Conservation (phyloP, 805 yeast species). For the Candida cerambycidarum region DNA sequence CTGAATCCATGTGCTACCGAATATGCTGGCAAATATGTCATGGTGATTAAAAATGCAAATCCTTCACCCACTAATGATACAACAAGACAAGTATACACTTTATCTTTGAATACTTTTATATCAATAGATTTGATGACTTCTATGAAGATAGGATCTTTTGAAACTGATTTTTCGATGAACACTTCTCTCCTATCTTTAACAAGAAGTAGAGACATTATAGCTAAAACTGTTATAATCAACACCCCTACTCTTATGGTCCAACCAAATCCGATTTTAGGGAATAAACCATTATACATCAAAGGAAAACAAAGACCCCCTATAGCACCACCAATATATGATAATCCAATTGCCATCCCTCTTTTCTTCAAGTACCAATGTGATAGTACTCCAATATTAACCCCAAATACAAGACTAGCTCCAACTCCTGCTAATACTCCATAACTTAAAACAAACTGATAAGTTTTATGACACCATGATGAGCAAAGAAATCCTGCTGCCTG, state of each 20-base stretch:
- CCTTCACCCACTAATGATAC: conserved; percentile 28
- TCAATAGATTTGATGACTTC: conserved; percentile 24
- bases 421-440: conserved; percentile 25
- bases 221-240: conserved; percentile 21
- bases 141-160: conserved; percentile 7
- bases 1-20: conserved; percentile 24
- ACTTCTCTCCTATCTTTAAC: conserved; percentile 22
- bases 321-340: conserved; percentile 32
- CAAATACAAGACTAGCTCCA: conserved; percentile 26
- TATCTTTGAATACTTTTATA: conserved; percentile 24
- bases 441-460: conserved; percentile 26
- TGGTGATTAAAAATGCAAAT: conserved; percentile 26
- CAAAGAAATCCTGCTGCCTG: conserved; percentile 22
- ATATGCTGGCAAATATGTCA: conserved; percentile 25
- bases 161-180: conserved; percentile 8
- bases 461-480: conserved; percentile 19
- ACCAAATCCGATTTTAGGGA: conserved; percentile 29
- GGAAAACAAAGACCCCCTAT: conserved; percentile 31
- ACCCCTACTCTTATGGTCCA: conserved; percentile 30
- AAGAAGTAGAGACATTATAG: conserved; percentile 16
- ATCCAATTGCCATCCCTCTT: conserved; percentile 28
- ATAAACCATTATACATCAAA: conserved; percentile 24
- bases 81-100: conserved; percentile 22
- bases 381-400: conserved; percentile 22
- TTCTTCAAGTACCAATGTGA: conserved; percentile 24